Evolutionary conservation across 2,329 filamentous ascomycete species (phyloP).

Genomic region (Beauveria rudraprayagi): DNA sequence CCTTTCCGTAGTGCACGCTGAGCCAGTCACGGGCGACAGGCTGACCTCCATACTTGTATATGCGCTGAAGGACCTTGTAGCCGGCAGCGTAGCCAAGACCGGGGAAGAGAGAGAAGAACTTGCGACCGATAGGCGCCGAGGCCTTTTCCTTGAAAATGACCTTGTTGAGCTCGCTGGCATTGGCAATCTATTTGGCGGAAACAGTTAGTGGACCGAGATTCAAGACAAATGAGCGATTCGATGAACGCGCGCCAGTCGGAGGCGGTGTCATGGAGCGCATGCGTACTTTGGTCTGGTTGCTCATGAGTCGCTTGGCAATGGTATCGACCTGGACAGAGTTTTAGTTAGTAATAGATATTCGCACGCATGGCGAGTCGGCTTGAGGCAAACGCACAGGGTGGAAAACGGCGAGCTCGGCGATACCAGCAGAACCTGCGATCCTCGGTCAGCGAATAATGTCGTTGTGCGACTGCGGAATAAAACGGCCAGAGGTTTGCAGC

Average conservation of each 20-base stretch:
- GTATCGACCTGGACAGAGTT: conserved; percentile 68
- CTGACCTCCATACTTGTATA: conserved; percentile 99
- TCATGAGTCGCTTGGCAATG: conserved; percentile 98
- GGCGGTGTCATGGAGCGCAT: conserved; percentile 33
- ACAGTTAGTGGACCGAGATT: conserved; percentile 13
- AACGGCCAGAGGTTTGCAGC: conserved; percentile 2
- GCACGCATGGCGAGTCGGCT: background rate
- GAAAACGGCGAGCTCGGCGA: conserved; percentile 88
- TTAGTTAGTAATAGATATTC: conserved; percentile 6
- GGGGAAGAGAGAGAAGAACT: conserved; percentile 94
- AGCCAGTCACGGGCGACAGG: conserved; percentile 91
- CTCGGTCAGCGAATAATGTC: background rate
- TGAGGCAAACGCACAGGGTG: conserved; percentile 55
- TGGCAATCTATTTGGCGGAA: conserved; percentile 22
- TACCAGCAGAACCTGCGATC: conserved; percentile 72
- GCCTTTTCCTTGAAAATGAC: conserved; percentile 94
- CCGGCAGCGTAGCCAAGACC: conserved; percentile 94
- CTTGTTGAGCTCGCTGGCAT: conserved; percentile 60
- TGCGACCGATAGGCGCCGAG: conserved; percentile 56
- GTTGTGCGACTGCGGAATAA: conserved; percentile 1
- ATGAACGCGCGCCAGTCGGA: background rate
- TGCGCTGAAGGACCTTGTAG: conserved; percentile 93
- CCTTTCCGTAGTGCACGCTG: conserved; percentile 64
- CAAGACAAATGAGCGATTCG: background rate
- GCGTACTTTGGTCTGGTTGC: conserved; percentile 68